A percentile compares a stretch with the other conserved stretches of the same genome.
Evolutionary conservation across 2,329 filamentous ascomycete species (phyloP).

Genomic region (Fusarium virguliforme): DNA sequence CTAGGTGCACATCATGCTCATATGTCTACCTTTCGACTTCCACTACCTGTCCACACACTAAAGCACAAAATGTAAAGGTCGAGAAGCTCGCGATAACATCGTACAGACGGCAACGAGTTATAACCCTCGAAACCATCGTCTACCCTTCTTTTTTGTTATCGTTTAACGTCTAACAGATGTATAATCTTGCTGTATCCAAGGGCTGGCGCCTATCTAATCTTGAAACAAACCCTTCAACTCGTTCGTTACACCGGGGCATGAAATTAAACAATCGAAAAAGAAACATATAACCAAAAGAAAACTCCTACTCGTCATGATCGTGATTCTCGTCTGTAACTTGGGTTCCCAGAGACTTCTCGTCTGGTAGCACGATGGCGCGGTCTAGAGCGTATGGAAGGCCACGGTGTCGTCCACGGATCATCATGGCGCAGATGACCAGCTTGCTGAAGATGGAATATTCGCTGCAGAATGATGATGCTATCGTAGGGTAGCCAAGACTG

Average conservation of each 20-base stretch:
- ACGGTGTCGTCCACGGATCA: constrained; percentile 58
- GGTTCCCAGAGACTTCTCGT: constrained; percentile 42
- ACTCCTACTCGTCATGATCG: constrained; percentile 33
- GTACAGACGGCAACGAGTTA: not conserved
- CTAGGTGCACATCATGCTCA: not conserved
- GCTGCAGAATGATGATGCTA: constrained; percentile 52
- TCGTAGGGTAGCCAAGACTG: constrained; percentile 54
- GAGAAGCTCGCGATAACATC: not conserved
- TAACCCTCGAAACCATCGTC: not conserved
- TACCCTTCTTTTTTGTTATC: not conserved
- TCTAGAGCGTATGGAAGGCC: constrained; percentile 56
- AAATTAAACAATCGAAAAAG: not conserved
- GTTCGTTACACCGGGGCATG: not conserved
- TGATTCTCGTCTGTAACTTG: constrained; percentile 31
- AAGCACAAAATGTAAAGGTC: not conserved
- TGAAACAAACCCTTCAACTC: not conserved
- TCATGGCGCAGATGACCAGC: constrained; percentile 58
- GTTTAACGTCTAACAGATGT: not conserved
- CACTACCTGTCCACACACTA: not conserved
- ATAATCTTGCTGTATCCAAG: not conserved
- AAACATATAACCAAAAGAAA: not conserved
- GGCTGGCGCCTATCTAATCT: not conserved
- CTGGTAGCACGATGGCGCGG: constrained; percentile 55
- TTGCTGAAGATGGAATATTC: constrained; percentile 56
- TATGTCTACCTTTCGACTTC: not conserved